Evolutionary conservation across 345 rosid species (phyloP), one percentile per base, ranked within the genome.

Genomic region (Citrus medica): DNA sequence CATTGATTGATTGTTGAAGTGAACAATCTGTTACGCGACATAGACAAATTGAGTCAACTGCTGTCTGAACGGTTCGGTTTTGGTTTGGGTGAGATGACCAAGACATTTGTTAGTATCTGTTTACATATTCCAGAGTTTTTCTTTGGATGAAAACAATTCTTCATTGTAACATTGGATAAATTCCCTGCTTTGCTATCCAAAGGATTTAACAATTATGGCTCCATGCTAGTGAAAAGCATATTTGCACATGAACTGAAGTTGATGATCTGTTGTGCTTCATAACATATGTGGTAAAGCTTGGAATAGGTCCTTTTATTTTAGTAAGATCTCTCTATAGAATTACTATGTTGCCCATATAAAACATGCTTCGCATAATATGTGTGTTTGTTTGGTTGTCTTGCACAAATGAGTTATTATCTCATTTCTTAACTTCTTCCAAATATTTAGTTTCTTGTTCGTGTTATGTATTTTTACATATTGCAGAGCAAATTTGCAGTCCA

Each of bases 401-500:
- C 24, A 59, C 28, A 33, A 61, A 42, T 74, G 30, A 61, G 78
- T 33, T 76, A 25, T 74, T 46, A 67, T 69, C 59, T 80, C 53
- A 32, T 28, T 76, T 76, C 35, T 63, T 66, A 24, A 27, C 78
- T 61, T 63, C 42, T 42, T 42, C 69, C 33, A 30, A 64, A 42
- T 65, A 64, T 66, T 79, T 40, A 7, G 77, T 78, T 77, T 79
- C 73, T 62, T 79, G 17, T 56, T 71, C 59, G 17, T 67, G 55
- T 61, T 76, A 56, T 70, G 74, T 12, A 3, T 58, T 79, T 67
- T 67, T 71, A 40, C 59, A 7, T 76, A 25, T 87, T 71, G 61
- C 89, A 92, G 98, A 71, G 82, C 80, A 77, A 88, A 82, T 70
- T 46, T 46, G 51, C 51, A 46, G 51, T 46, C 51, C 51, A 46